phyloP scores from a whole-genome alignment of 768 basidiomycete species.

The Panellus pusillus region DNA sequence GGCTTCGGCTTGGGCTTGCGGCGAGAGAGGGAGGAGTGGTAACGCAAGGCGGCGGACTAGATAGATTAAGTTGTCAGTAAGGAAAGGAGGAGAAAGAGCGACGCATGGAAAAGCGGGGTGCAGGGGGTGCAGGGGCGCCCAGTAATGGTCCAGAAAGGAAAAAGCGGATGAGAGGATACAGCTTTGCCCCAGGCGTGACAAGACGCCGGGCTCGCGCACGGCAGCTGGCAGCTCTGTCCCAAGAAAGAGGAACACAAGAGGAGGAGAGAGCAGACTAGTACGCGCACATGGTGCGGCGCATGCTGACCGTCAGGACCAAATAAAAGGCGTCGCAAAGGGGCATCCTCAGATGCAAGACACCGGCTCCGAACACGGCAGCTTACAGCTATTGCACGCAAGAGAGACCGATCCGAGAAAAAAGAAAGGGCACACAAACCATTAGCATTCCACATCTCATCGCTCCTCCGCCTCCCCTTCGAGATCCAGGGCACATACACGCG shows the following conservation, averaged over 20 bases:
- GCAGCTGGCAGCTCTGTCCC: too few species aligned
- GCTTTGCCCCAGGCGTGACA: too few species aligned
- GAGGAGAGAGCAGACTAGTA: too few species aligned
- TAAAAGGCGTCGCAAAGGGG: too few species aligned
- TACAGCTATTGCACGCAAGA: neutral
- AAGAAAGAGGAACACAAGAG: too few species aligned
- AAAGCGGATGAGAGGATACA: too few species aligned
- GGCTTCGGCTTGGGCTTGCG: neutral
- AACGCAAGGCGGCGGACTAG: slow-evolving; percentile 13
- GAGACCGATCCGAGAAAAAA: neutral
- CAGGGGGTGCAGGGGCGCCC: slow-evolving; percentile 6
- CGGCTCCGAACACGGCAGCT: too few species aligned
- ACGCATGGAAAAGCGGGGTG: neutral
- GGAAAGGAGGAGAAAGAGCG: neutral
- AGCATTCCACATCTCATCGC: slow-evolving; percentile 32
- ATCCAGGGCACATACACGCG: slow-evolving; percentile 48
- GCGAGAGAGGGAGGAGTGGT: slow-evolving; percentile 1
- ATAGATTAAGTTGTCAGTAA: neutral
- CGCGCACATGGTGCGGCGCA: too few species aligned
- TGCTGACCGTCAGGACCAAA: too few species aligned
- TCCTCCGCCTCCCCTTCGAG: slow-evolving; percentile 40
- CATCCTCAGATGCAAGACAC: too few species aligned
- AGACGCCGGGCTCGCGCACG: too few species aligned
- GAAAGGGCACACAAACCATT: slow-evolving; percentile 26
- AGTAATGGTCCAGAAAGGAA: too few species aligned